phyloP scores from a whole-genome alignment of 1,139 yeast species.

The Blastobotrys serpentis region DNA sequence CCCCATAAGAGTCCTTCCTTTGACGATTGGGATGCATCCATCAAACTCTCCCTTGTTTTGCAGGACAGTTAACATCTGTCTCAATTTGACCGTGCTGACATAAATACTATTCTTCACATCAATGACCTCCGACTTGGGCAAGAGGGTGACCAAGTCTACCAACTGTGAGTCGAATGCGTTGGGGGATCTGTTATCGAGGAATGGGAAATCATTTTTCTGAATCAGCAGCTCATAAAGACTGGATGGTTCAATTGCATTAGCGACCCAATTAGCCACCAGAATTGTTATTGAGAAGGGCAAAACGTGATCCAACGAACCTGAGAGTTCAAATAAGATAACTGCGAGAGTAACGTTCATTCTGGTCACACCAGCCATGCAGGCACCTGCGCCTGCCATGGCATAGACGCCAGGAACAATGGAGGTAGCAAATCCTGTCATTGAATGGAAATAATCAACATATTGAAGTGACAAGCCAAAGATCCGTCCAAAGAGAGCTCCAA shows the following conservation, averaged over 20 bases:
- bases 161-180: constrained; percentile 42
- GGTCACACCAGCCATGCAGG: constrained; percentile 68
- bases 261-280: constrained; percentile 60
- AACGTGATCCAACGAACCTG: constrained; percentile 60
- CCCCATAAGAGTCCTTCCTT: constrained; percentile 45
- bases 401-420: constrained; percentile 52
- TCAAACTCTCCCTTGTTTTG: constrained; percentile 50
- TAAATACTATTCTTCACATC: constrained; percentile 45
- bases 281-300: constrained; percentile 59
- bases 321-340: constrained; percentile 58
- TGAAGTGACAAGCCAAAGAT: constrained; percentile 51
- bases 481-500: constrained; percentile 65
- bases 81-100: constrained; percentile 40
- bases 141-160: constrained; percentile 45
- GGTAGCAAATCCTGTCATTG: constrained; percentile 25
- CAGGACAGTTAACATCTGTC: constrained; percentile 40
- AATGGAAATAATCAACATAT: constrained; percentile 36
- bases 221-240: constrained; percentile 55
- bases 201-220: constrained; percentile 55
- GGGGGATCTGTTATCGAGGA: constrained; percentile 45
- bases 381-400: constrained; percentile 66
- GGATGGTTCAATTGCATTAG: constrained; percentile 51
- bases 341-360: constrained; percentile 64
- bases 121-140: constrained; percentile 32
- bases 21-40: constrained; percentile 52